Evolutionary conservation across 257 asterid genomes (phyloP).

Genomic region (Nicotiana sylvestris): DNA sequence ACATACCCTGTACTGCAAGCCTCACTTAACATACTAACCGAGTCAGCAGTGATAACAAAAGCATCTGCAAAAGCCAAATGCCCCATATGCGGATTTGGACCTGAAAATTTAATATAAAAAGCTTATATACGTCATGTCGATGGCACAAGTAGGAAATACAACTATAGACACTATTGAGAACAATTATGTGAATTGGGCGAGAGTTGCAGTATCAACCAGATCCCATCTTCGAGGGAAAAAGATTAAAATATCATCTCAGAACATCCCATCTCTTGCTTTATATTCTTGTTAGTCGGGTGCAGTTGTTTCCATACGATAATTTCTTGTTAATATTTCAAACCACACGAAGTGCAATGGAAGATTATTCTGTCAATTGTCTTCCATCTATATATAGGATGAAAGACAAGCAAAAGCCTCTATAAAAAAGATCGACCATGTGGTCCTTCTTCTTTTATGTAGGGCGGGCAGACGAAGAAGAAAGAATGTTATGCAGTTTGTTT

Average conservation of each 20-base stretch:
- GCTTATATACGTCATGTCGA: background rate
- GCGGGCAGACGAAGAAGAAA: background rate
- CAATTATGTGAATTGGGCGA: background rate
- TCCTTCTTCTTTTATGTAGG: background rate
- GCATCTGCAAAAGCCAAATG: conserved; percentile 91
- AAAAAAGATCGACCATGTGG: background rate
- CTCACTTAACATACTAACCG: conserved; percentile 92
- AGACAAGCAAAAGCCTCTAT: background rate
- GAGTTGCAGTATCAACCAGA: background rate
- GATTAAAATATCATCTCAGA: background rate
- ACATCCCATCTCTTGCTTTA: background rate
- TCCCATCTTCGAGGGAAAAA: background rate
- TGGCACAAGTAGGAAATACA: conserved; percentile 4
- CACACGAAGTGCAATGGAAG: background rate
- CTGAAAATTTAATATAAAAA: conserved; percentile 34
- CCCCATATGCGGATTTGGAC: conserved; percentile 88
- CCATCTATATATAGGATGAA: background rate
- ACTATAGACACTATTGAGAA: background rate
- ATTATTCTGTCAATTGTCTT: background rate
- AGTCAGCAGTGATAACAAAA: conserved; percentile 83
- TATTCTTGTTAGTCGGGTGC: background rate
- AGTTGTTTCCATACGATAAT: background rate
- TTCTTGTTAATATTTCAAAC: background rate
- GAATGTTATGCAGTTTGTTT: background rate
- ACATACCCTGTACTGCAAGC: conserved; percentile 95